A percentile compares a stretch with the other conserved stretches of the same genome.
Evolutionary conservation across 768 basidiomycete species (phyloP).

Genomic region (Boletus coccyginus): DNA sequence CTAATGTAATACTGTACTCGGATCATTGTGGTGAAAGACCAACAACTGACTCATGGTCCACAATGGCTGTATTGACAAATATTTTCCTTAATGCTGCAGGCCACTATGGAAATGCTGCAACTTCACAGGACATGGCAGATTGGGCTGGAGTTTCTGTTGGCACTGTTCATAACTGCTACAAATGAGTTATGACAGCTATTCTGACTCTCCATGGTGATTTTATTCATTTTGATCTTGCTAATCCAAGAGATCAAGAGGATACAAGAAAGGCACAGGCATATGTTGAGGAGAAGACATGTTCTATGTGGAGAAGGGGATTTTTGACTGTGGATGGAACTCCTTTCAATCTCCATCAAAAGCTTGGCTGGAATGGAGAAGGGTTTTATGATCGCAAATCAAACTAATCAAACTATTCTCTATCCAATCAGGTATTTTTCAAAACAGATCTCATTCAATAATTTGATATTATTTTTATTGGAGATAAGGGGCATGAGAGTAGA

Average conservation of each 20-base stretch:
- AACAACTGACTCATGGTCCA: too few species aligned
- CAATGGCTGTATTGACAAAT: too few species aligned
- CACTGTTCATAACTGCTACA: not conserved
- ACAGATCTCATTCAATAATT: not conserved
- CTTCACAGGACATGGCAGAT: not conserved
- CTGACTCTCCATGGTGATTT: slow-evolving; percentile 6
- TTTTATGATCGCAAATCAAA: too few species aligned
- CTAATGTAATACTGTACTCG: too few species aligned
- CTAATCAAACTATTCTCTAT: slow-evolving; percentile 10
- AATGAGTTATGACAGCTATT: slow-evolving; percentile 5
- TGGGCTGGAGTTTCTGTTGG: not conserved
- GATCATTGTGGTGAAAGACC: too few species aligned
- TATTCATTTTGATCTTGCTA: slow-evolving; percentile 5
- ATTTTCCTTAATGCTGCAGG: too few species aligned
- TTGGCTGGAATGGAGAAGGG: too few species aligned
- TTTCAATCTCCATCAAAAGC: too few species aligned
- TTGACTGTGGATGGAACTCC: too few species aligned
- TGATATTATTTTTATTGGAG: not conserved
- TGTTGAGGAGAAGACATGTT: not conserved
- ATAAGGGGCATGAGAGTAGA: too few species aligned
- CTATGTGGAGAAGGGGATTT: too few species aligned
- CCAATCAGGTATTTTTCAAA: not conserved
- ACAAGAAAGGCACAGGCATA: not conserved
- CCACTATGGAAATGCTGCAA: too few species aligned
- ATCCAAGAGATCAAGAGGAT: not conserved